phyloP scores from a whole-genome alignment of 2,329 filamentous ascomycete genomes.

The Colletotrichum tofieldiae region DNA sequence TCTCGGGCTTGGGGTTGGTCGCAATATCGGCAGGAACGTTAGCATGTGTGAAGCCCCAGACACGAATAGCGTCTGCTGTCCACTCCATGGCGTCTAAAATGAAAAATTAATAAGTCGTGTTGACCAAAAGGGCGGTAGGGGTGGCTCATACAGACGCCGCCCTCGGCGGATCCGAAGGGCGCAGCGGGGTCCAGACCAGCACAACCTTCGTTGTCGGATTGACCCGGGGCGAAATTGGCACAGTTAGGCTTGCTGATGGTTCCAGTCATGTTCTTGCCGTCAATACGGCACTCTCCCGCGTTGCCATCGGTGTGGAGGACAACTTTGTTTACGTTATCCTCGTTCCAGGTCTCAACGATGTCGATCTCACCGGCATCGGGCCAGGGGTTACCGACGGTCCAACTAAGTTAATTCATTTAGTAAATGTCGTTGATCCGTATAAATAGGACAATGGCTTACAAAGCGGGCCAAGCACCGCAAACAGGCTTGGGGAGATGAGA shows the following conservation, averaged over 20 bases:
- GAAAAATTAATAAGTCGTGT: not conserved
- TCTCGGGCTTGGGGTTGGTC: slow-evolving; percentile 46
- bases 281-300: slow-evolving; percentile 56
- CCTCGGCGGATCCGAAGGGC: slow-evolving; percentile 55
- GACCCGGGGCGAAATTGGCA: slow-evolving; percentile 54
- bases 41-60: slow-evolving; percentile 76
- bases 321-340: slow-evolving; percentile 67
- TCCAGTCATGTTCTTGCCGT: slow-evolving; percentile 50
- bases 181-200: slow-evolving; percentile 55
- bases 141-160: slow-evolving; percentile 57
- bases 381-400: slow-evolving; percentile 70
- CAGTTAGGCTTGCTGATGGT: slow-evolving; percentile 56
- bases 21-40: slow-evolving; percentile 68
- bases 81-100: slow-evolving; percentile 72
- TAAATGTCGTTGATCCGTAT: not conserved
- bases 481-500: slow-evolving; percentile 76
- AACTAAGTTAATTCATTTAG: slow-evolving; percentile 51
- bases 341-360: slow-evolving; percentile 78
- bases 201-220: slow-evolving; percentile 60
- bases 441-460: slow-evolving; percentile 58
- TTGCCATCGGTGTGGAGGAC: slow-evolving; percentile 68
- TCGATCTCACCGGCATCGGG: slow-evolving; percentile 75
- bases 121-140: not conserved
- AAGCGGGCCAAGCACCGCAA: slow-evolving; percentile 82
- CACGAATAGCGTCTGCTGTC: slow-evolving; percentile 71